These are phyloP conservation scores for Eucalyptus erythrocorys DNA, from an alignment of 345 rosid genomes.

Conservation along the genomic window DNA sequence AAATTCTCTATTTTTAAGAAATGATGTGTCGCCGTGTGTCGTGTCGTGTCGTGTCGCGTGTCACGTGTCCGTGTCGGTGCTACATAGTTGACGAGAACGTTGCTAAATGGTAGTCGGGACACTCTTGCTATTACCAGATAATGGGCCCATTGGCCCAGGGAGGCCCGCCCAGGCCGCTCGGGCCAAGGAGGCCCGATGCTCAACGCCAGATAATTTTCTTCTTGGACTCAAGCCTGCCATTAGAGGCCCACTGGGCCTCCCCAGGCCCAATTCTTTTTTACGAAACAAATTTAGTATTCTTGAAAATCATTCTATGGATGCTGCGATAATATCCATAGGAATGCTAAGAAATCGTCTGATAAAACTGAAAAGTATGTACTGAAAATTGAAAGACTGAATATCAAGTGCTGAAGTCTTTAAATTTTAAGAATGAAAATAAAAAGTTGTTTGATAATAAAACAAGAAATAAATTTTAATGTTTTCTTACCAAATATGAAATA, in stretches of 20 bases:
- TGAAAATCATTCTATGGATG: neutral
- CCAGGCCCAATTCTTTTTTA: neutral
- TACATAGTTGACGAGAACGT: neutral
- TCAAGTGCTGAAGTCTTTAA: neutral
- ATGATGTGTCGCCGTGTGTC: too few relatives aligned
- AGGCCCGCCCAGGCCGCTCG: neutral
- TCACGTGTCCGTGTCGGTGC: too few relatives aligned
- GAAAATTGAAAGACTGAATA: neutral
- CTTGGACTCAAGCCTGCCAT: neutral
- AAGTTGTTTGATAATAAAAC: neutral
- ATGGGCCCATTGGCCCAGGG: neutral
- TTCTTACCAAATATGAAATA: neutral
- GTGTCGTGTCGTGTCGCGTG: too few relatives aligned
- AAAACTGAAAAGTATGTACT: neutral
- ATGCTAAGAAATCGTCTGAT: neutral
- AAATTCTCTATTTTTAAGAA: too few relatives aligned
- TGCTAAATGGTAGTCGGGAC: neutral
- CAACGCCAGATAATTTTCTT: neutral
- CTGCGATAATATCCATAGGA: neutral
- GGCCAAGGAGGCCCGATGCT: neutral
- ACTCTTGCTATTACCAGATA: neutral
- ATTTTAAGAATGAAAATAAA: neutral
- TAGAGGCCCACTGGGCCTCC: neutral
- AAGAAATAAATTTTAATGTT: neutral
- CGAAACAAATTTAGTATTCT: neutral